Conservation (phyloP, 345 rosid genomes). For the Pistacia atlantica region DNA sequence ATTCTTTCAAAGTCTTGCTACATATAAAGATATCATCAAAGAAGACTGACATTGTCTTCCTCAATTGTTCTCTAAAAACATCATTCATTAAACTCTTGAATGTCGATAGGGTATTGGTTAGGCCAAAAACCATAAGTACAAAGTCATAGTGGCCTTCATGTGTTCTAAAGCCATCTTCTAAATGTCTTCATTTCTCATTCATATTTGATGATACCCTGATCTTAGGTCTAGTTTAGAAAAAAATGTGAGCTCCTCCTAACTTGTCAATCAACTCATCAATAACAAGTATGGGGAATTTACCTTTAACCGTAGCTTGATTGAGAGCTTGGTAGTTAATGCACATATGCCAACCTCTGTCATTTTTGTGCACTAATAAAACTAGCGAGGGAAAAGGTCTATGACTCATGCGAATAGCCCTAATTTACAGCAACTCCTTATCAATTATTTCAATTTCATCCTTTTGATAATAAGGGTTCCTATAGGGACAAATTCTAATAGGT, state of each 20-base stretch:
- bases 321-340: no score
- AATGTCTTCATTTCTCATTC: not conserved
- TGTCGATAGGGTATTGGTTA: not conserved
- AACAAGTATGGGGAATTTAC: not conserved
- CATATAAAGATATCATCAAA: not conserved
- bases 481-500: no score
- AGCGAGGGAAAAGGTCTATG: no score
- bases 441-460: no score
- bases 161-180: not conserved
- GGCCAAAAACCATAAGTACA: not conserved
- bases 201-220: not conserved
- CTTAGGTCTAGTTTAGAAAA: not conserved
- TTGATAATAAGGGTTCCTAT: no score
- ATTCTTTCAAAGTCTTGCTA: not conserved
- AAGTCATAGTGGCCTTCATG: not conserved
- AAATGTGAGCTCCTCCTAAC: no score
- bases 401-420: no score
- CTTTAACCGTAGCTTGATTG: not conserved
- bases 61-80: not conserved
- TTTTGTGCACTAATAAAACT: not conserved
- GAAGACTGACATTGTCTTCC: not conserved
- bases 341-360: not conserved
- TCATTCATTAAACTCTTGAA: not conserved
- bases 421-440: no score
- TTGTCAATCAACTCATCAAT: not conserved